phyloP scores from a whole-genome alignment of 805 yeast species.

The Sugiyamaella mastotermitis region DNA sequence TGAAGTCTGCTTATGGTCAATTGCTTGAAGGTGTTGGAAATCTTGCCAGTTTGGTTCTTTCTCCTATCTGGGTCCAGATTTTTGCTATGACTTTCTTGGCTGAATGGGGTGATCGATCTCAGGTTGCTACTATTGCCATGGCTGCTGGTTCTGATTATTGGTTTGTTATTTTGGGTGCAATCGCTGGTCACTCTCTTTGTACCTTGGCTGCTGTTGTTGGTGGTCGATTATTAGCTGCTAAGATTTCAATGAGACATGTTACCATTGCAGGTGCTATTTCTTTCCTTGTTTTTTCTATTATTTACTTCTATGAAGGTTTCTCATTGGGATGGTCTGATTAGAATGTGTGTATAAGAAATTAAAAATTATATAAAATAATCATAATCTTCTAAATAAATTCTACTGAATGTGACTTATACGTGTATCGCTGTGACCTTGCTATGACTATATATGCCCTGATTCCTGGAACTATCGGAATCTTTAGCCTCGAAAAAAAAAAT shows the following conservation, averaged over 20 bases:
- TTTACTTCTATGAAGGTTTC: constrained; percentile 64
- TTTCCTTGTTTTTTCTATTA: constrained; percentile 72
- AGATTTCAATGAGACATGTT: constrained; percentile 84
- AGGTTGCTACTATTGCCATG: constrained; percentile 96
- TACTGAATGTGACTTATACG: too few relatives aligned
- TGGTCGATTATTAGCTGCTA: constrained; percentile 83
- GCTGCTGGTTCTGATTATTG: constrained; percentile 94
- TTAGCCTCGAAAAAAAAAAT: too few relatives aligned
- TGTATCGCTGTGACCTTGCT: too few relatives aligned
- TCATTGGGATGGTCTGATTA: constrained; percentile 8
- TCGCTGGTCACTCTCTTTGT: constrained; percentile 83
- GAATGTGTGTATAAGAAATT: too few relatives aligned
- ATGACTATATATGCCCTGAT: too few relatives aligned
- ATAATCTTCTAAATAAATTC: too few relatives aligned
- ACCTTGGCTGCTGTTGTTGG: constrained; percentile 89
- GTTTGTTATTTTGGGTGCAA: constrained; percentile 83
- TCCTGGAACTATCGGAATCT: too few relatives aligned
- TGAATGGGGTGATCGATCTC: constrained; percentile 99
- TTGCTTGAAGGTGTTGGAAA: constrained; percentile 39
- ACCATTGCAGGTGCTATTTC: constrained; percentile 88
- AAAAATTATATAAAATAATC: too few relatives aligned
- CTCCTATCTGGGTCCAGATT: constrained; percentile 91
- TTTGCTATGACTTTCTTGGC: constrained; percentile 94
- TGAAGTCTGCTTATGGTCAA: constrained; percentile 17
- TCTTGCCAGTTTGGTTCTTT: constrained; percentile 57